A percentile compares a stretch with the other conserved stretches of the same genome.
These are phyloP conservation scores for Heritiera fomes DNA, from an alignment of 345 rosid species.

Conservation along the genomic window DNA sequence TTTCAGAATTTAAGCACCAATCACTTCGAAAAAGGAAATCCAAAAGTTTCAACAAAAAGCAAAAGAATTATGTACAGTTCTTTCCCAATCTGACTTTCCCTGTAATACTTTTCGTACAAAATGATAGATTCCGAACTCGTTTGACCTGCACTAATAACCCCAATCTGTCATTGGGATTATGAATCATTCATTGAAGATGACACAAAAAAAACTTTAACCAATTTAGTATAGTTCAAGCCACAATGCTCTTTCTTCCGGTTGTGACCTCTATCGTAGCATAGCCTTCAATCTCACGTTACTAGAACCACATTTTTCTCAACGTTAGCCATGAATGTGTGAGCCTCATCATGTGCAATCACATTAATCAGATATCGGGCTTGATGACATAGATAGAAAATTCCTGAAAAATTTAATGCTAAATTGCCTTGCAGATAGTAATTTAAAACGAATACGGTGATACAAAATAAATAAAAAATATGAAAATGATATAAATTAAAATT, in stretches of 20 bases:
- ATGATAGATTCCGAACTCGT: not conserved
- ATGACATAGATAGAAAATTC: not conserved
- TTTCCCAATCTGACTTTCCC: not conserved
- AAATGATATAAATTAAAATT: too few relatives aligned
- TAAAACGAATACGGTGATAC: too few relatives aligned
- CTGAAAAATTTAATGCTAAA: not conserved
- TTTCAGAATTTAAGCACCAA: not conserved
- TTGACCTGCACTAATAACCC: not conserved
- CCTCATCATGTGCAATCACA: not conserved
- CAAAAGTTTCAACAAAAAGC: too few relatives aligned
- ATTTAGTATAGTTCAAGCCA: not conserved
- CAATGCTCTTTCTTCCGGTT: not conserved
- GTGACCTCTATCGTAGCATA: not conserved
- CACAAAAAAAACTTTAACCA: not conserved
- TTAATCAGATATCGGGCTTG: not conserved
- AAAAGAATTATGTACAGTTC: too few relatives aligned
- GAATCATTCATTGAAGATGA: not conserved
- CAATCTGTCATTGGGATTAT: not conserved
- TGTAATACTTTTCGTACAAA: not conserved
- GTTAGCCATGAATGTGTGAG: not conserved
- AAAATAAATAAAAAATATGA: too few relatives aligned
- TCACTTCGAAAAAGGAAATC: not conserved
- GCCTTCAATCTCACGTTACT: constrained; percentile 1
- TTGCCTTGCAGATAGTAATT: not conserved
- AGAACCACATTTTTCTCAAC: not conserved